Conservation (phyloP, 2,329 filamentous ascomycete genomes). For the Xylaria sp. region DNA sequence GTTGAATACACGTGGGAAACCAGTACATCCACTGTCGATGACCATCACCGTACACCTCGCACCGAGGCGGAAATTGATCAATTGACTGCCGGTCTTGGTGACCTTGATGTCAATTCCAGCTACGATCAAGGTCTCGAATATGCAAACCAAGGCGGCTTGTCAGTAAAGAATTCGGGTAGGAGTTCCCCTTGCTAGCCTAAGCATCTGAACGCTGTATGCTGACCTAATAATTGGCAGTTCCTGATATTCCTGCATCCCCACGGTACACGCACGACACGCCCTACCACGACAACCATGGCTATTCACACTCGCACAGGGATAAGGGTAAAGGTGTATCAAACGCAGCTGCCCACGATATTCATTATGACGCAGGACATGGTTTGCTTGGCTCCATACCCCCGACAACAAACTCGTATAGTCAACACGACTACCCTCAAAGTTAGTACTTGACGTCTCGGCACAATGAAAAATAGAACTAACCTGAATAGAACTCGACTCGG, state of each 20-base stretch:
- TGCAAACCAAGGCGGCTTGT: constrained; percentile 8
- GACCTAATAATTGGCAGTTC: constrained; percentile 24
- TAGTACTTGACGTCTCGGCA: constrained; percentile 12
- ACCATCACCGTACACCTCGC: constrained; percentile 42
- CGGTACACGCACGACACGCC: constrained; percentile 41
- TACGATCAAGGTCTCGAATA: constrained; percentile 31
- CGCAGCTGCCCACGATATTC: constrained; percentile 1
- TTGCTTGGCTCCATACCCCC: constrained; percentile 19
- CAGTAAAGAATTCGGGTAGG: constrained; percentile 19
- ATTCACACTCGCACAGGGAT: constrained; percentile 29
- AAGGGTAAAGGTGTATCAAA: constrained; percentile 41
- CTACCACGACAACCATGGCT: constrained; percentile 25
- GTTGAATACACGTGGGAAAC: constrained; percentile 19
- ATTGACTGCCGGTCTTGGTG: constrained; percentile 37
- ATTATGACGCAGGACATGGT: constrained; percentile 23
- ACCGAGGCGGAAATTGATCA: constrained; percentile 36
- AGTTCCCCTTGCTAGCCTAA: background rate
- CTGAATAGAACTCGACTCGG: constrained; percentile 5
- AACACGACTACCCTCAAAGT: constrained; percentile 26
- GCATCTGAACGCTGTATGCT: constrained; percentile 5
- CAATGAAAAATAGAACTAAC: constrained; percentile 9
- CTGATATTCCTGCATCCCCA: constrained; percentile 29
- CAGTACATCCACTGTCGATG: constrained; percentile 25
- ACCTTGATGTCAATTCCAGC: constrained; percentile 35
- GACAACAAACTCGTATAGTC: constrained; percentile 27